These are phyloP conservation scores for Larix sibirica DNA, from an alignment of 83 land plant genomes.

Conservation along the genomic window DNA sequence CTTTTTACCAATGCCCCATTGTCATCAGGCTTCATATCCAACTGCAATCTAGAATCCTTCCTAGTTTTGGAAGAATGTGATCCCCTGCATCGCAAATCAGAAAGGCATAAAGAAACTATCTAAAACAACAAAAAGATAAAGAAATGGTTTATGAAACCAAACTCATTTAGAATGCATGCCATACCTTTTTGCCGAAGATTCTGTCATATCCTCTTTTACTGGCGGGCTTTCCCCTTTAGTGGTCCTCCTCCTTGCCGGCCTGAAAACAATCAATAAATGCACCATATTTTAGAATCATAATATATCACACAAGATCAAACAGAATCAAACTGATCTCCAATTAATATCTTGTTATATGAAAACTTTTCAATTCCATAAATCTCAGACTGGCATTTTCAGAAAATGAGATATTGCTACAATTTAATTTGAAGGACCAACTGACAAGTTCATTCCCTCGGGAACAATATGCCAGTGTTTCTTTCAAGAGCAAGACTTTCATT, in stretches of 20 bases:
- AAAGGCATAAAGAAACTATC: not conserved
- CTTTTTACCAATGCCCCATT: not conserved
- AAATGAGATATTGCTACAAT: not conserved
- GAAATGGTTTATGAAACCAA: not conserved
- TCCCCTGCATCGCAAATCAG: not conserved
- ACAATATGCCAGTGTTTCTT: too few relatives aligned
- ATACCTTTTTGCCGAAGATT: constrained; percentile 4
- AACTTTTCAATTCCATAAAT: not conserved
- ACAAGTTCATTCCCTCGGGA: too few relatives aligned
- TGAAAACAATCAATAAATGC: not conserved
- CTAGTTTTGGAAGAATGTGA: not conserved
- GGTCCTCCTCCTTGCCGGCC: constrained; percentile 1
- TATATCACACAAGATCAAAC: not conserved
- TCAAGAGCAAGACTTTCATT: too few relatives aligned
- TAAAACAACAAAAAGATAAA: too few relatives aligned
- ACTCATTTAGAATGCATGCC: too few relatives aligned
- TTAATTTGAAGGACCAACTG: not conserved
- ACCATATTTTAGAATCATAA: not conserved
- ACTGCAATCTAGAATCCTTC: not conserved
- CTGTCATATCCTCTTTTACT: not conserved
- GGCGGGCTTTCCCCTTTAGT: not conserved
- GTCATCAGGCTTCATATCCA: not conserved
- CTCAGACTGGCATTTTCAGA: not conserved
- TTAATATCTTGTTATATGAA: not conserved
- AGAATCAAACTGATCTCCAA: not conserved